Evolutionary conservation across 495 filamentous ascomycete genomes (phyloP).

Genomic region (Staphylotrichum longicolle): DNA sequence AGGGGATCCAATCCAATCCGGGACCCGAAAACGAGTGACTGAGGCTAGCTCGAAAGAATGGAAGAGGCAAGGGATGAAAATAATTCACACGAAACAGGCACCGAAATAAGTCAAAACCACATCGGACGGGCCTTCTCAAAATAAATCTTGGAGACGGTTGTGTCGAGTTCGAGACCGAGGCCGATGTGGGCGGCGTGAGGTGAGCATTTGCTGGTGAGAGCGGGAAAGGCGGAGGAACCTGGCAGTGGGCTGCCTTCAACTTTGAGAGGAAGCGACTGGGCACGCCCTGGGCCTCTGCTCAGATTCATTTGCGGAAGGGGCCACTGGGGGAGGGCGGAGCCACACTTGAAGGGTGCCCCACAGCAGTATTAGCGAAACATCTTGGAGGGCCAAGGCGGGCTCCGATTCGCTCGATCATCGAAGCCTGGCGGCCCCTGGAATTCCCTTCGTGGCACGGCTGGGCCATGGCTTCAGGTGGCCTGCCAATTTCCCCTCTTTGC

Average conservation of each 20-base stretch:
- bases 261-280: conserved; percentile 26
- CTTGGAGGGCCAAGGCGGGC: conserved; percentile 23
- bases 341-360: conserved; percentile 24
- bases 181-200: conserved; percentile 24
- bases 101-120: conserved; percentile 8
- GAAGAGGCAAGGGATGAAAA: conserved; percentile 29
- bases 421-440: conserved; percentile 25
- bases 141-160: not conserved
- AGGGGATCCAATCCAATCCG: conserved; percentile 11
- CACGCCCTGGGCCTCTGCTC: conserved; percentile 3
- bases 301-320: conserved; percentile 37
- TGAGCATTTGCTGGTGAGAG: conserved; percentile 24
- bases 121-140: conserved; percentile 15
- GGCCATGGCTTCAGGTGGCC: conserved; percentile 1
- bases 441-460: conserved; percentile 20
- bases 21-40: conserved; percentile 47
- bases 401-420: conserved; percentile 28
- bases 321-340: conserved; percentile 28
- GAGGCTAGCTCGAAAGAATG: conserved; percentile 51
- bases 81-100: not conserved
- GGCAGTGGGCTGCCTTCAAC: conserved; percentile 20
- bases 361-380: conserved; percentile 35
- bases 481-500: conserved; percentile 13
- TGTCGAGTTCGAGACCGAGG: conserved; percentile 10
- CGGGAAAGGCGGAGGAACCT: conserved; percentile 22